Percentiles rank a stretch among this genome's conserved stretches.
Evolutionary conservation across 2,329 filamentous ascomycete species (phyloP).

Genomic region (Alternaria panax): DNA sequence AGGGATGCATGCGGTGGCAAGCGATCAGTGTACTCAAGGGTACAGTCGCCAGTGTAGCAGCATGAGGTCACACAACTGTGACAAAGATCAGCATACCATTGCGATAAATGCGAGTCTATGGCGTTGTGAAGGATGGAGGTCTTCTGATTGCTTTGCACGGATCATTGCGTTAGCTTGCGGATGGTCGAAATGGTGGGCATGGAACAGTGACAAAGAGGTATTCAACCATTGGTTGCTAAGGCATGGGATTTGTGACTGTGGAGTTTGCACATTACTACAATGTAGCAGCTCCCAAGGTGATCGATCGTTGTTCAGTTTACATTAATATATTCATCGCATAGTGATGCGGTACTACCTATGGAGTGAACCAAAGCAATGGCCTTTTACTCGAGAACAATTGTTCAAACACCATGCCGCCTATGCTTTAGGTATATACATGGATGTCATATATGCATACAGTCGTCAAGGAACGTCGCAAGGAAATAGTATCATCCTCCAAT

Average conservation of each 20-base stretch:
- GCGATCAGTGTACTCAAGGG: background rate
- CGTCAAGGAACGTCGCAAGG: slow-evolving; percentile 18
- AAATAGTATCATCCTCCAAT: slow-evolving; percentile 10
- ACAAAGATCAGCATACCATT: background rate
- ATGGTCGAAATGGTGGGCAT: background rate
- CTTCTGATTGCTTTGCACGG: background rate
- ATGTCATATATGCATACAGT: slow-evolving; percentile 9
- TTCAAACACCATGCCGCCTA: slow-evolving; percentile 5
- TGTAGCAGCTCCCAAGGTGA: background rate
- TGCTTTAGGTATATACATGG: slow-evolving; percentile 11
- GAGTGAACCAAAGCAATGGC: background rate
- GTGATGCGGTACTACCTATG: background rate
- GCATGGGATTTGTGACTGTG: background rate
- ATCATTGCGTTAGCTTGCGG: background rate
- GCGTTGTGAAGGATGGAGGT: background rate
- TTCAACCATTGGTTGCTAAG: too few species aligned
- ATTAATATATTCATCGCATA: slow-evolving; percentile 3
- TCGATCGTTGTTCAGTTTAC: background rate
- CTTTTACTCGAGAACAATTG: background rate
- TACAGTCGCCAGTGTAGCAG: background rate
- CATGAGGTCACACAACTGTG: background rate
- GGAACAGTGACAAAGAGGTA: background rate
- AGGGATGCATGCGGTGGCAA: background rate
- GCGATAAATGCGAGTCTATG: background rate
- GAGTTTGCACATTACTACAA: background rate